These are phyloP conservation scores for Xylogone sp. DNA, from an alignment of 2,329 filamentous ascomycete genomes.

Conservation along the genomic window DNA sequence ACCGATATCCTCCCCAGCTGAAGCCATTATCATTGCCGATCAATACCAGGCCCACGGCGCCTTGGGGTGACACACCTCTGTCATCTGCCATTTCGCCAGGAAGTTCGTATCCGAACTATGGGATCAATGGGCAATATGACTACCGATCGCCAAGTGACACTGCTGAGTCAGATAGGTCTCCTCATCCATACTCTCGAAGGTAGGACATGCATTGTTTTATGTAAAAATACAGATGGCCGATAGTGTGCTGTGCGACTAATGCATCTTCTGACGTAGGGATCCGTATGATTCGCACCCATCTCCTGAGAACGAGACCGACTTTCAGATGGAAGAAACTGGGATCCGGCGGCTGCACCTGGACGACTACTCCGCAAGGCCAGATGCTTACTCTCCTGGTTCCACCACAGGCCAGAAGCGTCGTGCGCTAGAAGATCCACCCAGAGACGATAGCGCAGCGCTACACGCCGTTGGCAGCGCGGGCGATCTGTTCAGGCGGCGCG, in stretches of 20 bases:
- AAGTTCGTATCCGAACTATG: slow-evolving; percentile 19
- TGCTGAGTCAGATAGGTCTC: slow-evolving; percentile 25
- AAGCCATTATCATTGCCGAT: slow-evolving; percentile 32
- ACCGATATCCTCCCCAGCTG: slow-evolving; percentile 23
- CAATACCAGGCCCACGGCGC: slow-evolving; percentile 23
- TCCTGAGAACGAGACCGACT: slow-evolving; percentile 35
- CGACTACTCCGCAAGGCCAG: slow-evolving; percentile 37
- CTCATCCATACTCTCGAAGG: slow-evolving; percentile 26
- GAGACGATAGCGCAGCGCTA: slow-evolving; percentile 39
- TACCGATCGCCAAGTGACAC: slow-evolving; percentile 26
- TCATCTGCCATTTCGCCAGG: slow-evolving; percentile 25
- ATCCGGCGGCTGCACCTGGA: slow-evolving; percentile 49
- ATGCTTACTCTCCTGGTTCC: slow-evolving; percentile 23
- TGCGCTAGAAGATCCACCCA: slow-evolving; percentile 55
- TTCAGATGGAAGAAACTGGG: slow-evolving; percentile 49
- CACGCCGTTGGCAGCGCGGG: slow-evolving; percentile 28
- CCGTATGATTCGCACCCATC: slow-evolving; percentile 6
- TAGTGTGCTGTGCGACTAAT: neutral
- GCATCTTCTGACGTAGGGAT: neutral
- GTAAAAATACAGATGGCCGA: slow-evolving; percentile 12
- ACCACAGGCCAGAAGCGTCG: slow-evolving; percentile 57
- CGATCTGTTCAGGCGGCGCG: slow-evolving; percentile 29
- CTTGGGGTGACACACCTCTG: slow-evolving; percentile 26
- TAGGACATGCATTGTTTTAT: slow-evolving; percentile 32
- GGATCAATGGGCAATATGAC: slow-evolving; percentile 18